Evolutionary conservation across 305 asterid species (phyloP).

Genomic region (Rubia tinctorum): DNA sequence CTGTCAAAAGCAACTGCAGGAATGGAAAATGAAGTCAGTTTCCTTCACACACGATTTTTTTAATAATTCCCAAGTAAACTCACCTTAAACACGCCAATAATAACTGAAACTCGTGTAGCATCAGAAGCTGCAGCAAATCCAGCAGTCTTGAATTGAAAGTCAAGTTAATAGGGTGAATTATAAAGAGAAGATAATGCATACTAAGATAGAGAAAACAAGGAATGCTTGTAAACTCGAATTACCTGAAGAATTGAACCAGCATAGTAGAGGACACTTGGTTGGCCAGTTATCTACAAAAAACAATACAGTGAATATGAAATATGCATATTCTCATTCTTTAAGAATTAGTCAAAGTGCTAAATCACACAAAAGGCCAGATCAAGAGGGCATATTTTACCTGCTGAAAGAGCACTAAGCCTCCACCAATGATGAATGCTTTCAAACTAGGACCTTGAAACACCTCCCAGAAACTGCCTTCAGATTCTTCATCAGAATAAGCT

Average conservation of each 20-base stretch:
- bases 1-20: slow-evolving; percentile 82
- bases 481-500: slow-evolving; percentile 62
- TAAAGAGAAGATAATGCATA: slow-evolving; percentile 3
- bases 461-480: slow-evolving; percentile 70
- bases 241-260: slow-evolving; percentile 99
- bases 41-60: not conserved
- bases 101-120: slow-evolving; percentile 89
- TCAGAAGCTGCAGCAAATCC: slow-evolving; percentile 98
- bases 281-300: slow-evolving; percentile 80
- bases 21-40: slow-evolving; percentile 4
- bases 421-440: slow-evolving; percentile 92
- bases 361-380: not conserved
- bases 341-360: slow-evolving; percentile 8
- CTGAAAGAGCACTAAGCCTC: slow-evolving; percentile 96
- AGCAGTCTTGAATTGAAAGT: slow-evolving; percentile 58
- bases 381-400: slow-evolving; percentile 49
- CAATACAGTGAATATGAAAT: slow-evolving; percentile 15
- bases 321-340: not conserved
- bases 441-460: slow-evolving; percentile 87
- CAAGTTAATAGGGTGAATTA: slow-evolving; percentile 17
- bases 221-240: slow-evolving; percentile 15
- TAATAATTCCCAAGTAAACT: not conserved
- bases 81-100: slow-evolving; percentile 90
- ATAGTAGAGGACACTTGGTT: slow-evolving; percentile 95
- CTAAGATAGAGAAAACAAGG: slow-evolving; percentile 1